Evolutionary conservation across 2,329 filamentous ascomycete species (phyloP).

Genomic region (Colletotrichum lupini): DNA sequence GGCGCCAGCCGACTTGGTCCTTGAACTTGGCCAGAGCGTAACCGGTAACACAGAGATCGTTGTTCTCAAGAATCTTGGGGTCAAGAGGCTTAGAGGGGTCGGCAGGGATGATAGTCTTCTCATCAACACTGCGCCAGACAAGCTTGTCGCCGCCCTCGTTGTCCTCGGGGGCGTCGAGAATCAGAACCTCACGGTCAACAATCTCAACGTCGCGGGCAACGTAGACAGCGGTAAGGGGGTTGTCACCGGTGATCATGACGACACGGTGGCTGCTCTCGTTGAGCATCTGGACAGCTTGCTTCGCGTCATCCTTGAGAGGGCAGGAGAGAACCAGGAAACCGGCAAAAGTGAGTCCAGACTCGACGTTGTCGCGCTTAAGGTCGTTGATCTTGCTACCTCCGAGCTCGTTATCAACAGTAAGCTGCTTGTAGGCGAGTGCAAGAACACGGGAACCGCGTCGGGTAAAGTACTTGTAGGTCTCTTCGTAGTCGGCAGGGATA

Average conservation of each 20-base stretch:
- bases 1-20: constrained; percentile 78
- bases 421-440: constrained; percentile 92
- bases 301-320: constrained; percentile 94
- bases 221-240: constrained; percentile 94
- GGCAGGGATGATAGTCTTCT: constrained; percentile 86
- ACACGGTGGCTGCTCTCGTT: constrained; percentile 99
- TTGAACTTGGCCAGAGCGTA: constrained; percentile 93
- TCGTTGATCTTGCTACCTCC: constrained; percentile 90
- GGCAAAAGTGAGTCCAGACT: constrained; percentile 86
- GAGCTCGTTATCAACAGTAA: constrained; percentile 84
- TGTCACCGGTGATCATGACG: constrained; percentile 99
- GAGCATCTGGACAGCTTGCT: constrained; percentile 93
- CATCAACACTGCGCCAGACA: constrained; percentile 95
- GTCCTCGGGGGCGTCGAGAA: constrained; percentile 93
- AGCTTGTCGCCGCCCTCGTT: constrained; percentile 83
- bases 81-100: constrained; percentile 86
- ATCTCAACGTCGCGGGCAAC: constrained; percentile 97
- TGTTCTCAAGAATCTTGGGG: constrained; percentile 80
- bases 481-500: constrained; percentile 89
- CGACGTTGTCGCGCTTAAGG: constrained; percentile 91
- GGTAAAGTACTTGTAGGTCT: constrained; percentile 98
- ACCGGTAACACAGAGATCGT: constrained; percentile 95
- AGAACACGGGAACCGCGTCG: constrained; percentile 94
- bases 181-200: constrained; percentile 93
- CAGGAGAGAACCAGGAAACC: constrained; percentile 96